Base-by-base conservation (phyloP, 2,329 filamentous ascomycete species). In the Ophiocordyceps sinensis region DNA sequence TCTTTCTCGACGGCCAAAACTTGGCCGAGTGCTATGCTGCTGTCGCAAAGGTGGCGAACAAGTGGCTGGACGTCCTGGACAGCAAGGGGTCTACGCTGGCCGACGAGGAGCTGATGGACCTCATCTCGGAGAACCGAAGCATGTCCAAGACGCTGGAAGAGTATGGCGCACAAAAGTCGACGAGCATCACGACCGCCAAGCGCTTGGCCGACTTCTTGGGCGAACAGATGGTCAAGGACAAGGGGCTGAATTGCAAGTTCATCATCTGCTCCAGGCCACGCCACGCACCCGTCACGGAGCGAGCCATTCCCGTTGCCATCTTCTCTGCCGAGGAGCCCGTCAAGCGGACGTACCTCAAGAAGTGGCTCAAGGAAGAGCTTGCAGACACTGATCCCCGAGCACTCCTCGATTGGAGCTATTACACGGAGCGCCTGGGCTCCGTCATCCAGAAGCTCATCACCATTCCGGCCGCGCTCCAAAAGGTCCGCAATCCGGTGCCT, bases 371-470 rank as follows among this genome's bases (percentile, higher is more conserved):
- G 56, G 89, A 96, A 51, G 89, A 96, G 46, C 88, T 89, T 0
- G 70, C 77, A 9, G 83, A 94, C 56, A 93, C 91, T 60, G 91
- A 98, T 58, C 88, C 88, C 7, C 75, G 93, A 52, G 80, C 77
- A 17, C 72, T 98, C 12, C 79, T 98, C 40, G 91, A 98, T 59
- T 99, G 91, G 91, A 75, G 87, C 49, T 99, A 99, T 62, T 99
- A 99, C 57, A 71, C 88, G 2, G 93, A 98, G 55, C 86, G 91
- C 64, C 70, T 99, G 17, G 89, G 88, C 1, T 96, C 89, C 0
- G 91, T 98, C 42, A 93, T 99, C 40, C 91, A 99, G 63, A 99
- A 99, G 60, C 75, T 99, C 42, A 94, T 99, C 56, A 98, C 93
- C 1, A 99, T 99, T 49, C 91, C 91, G 3, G 93, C 91, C 14